Conservation (phyloP, 202 grass and related monocot genomes). For the Musa balbisiana region DNA sequence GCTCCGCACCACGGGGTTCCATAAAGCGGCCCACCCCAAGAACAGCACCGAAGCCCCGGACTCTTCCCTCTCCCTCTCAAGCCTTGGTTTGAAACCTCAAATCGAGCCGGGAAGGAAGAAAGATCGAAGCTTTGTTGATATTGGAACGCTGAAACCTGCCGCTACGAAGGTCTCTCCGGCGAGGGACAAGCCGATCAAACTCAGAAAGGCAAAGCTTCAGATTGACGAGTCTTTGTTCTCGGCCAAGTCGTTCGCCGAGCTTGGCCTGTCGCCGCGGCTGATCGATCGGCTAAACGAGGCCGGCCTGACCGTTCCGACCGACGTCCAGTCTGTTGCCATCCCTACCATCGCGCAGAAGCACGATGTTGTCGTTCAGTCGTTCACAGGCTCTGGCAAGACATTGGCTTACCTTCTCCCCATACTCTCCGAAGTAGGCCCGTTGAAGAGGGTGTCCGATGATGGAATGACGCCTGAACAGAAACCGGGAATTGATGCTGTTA, state of each 20-base stretch:
- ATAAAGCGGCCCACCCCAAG: conserved; percentile 32
- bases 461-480: conserved; percentile 33
- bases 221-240: conserved; percentile 83
- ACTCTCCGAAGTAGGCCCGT: conserved; percentile 68
- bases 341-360: conserved; percentile 73
- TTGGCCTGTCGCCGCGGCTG: conserved; percentile 67
- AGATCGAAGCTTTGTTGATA: conserved; percentile 29
- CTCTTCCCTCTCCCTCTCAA: conserved; percentile 48
- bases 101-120: conserved; percentile 32
- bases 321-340: conserved; percentile 78
- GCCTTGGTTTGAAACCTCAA: conserved; percentile 32
- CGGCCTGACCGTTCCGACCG: conserved; percentile 65
- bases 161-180: conserved; percentile 27
- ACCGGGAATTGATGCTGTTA: conserved; percentile 68
- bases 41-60: conserved; percentile 22
- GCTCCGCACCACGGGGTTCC: conserved; percentile 34
- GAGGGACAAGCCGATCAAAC: conserved; percentile 27
- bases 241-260: conserved; percentile 70
- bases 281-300: conserved; percentile 50
- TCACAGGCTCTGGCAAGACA: conserved; percentile 85
- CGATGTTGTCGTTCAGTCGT: conserved; percentile 78
- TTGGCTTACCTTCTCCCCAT: conserved; percentile 81
- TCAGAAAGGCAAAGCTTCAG: conserved; percentile 40
- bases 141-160: conserved; percentile 26
- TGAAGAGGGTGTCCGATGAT: conserved; percentile 39